phyloP scores from a whole-genome alignment of 2,329 filamentous ascomycete species.

The Aspergillus novofumigatus region DNA sequence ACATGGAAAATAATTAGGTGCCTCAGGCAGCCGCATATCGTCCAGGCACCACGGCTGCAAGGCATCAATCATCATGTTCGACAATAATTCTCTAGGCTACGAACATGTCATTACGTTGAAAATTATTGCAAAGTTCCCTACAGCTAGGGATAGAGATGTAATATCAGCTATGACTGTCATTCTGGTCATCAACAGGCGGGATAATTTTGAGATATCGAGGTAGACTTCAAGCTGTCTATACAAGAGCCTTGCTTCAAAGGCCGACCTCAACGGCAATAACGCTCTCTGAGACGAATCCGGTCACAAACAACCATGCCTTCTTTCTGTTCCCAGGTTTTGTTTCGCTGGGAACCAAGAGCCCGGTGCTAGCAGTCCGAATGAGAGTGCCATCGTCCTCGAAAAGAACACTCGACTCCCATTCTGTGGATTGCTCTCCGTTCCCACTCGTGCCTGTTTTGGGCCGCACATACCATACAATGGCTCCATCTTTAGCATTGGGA shows the following conservation, averaged over 20 bases:
- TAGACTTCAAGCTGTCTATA: background rate
- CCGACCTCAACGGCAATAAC: conserved; percentile 53
- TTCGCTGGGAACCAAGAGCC: conserved; percentile 52
- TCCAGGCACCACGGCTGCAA: background rate
- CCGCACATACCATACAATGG: conserved; percentile 46
- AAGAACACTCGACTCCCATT: conserved; percentile 47
- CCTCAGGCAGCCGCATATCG: background rate
- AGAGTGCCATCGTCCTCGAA: conserved; percentile 56
- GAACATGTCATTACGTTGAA: background rate
- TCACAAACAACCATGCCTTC: conserved; percentile 56
- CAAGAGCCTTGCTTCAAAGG: conserved; percentile 26
- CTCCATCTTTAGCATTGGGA: conserved; percentile 35
- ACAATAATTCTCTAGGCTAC: background rate
- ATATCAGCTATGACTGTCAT: background rate
- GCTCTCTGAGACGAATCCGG: conserved; percentile 50
- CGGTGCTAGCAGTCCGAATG: conserved; percentile 49
- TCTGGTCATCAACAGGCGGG: background rate
- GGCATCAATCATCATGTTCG: background rate
- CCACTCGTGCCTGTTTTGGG: conserved; percentile 13
- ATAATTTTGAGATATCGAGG: background rate
- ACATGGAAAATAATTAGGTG: background rate
- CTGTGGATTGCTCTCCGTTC: conserved; percentile 1
- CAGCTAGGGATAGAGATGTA: background rate
- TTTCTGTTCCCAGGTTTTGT: conserved; percentile 42
- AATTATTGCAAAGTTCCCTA: background rate